Evolutionary conservation across 176 grass and related monocot genomes (phyloP).

Genomic region (Hsuehochloa calcarea): DNA sequence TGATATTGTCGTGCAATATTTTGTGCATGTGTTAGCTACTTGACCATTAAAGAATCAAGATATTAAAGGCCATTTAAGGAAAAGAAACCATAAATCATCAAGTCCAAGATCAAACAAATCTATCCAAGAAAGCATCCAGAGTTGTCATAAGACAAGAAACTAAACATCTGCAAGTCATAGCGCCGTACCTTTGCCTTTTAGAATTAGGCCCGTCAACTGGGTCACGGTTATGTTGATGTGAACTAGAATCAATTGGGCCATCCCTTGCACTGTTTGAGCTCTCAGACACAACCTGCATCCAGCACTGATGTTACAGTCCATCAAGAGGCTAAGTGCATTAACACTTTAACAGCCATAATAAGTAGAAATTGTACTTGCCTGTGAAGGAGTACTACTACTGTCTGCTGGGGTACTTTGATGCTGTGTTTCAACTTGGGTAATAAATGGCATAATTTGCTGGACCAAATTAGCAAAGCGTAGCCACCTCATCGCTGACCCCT

Average conservation of each 20-base stretch:
- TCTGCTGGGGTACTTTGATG: conserved; percentile 36
- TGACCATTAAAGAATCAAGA: not conserved
- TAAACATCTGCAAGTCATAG: conserved; percentile 1
- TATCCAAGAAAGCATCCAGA: not conserved
- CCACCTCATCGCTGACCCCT: conserved; percentile 61
- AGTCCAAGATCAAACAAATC: conserved; percentile 1
- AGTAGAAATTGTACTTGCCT: conserved; percentile 40
- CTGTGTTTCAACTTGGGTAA: conserved; percentile 56
- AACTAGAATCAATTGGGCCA: conserved; percentile 55
- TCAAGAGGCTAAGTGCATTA: not conserved
- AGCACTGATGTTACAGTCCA: conserved; percentile 16
- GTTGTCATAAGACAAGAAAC: not conserved
- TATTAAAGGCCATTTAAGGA: not conserved
- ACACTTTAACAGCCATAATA: conserved; percentile 11
- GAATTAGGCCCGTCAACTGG: conserved; percentile 66
- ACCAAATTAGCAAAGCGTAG: conserved; percentile 74
- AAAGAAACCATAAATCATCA: not conserved
- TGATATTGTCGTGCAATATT: not conserved
- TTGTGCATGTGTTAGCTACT: not conserved
- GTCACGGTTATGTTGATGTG: conserved; percentile 44
- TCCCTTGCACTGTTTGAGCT: conserved; percentile 41
- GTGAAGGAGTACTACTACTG: conserved; percentile 18
- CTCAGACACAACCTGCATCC: conserved; percentile 44
- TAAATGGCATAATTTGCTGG: conserved; percentile 80
- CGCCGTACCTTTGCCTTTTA: conserved; percentile 75